A percentile compares a stretch with the other conserved stretches of the same genome.
Evolutionary conservation across 2,329 filamentous ascomycete species (phyloP).

Genomic region (Myriosclerotinia curreyana): DNA sequence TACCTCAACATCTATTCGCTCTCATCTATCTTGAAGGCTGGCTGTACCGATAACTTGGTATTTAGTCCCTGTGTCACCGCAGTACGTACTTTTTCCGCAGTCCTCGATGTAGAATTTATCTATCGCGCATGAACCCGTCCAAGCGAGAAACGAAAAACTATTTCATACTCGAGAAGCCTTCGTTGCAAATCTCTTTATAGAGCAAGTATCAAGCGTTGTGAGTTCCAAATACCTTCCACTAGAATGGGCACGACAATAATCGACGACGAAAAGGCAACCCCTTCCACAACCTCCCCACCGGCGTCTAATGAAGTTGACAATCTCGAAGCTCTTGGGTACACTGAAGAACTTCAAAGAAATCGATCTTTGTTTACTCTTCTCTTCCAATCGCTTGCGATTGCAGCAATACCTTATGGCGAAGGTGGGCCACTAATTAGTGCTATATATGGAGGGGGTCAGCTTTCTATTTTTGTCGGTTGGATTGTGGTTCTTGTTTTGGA

Average conservation of each 20-base stretch:
- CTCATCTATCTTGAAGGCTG: not conserved
- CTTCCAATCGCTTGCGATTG: slow-evolving; percentile 60
- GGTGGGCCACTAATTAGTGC: slow-evolving; percentile 37
- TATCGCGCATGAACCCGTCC: not conserved
- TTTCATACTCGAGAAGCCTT: not conserved
- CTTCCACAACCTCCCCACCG: slow-evolving; percentile 14
- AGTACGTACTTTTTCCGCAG: not conserved
- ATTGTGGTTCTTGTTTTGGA: slow-evolving; percentile 52
- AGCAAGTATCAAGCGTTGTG: not conserved
- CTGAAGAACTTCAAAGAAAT: slow-evolving; percentile 55
- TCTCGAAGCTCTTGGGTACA: slow-evolving; percentile 50
- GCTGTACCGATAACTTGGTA: not conserved
- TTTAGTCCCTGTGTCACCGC: not conserved
- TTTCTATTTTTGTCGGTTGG: slow-evolving; percentile 57
- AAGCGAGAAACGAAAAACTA: not conserved
- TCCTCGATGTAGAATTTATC: not conserved
- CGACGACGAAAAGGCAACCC: slow-evolving; percentile 23
- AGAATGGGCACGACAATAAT: not conserved
- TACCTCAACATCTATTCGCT: not conserved
- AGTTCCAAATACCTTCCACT: not conserved
- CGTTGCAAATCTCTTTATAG: not conserved
- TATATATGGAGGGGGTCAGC: slow-evolving; percentile 44
- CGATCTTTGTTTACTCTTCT: slow-evolving; percentile 58
- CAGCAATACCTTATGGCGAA: slow-evolving; percentile 55
- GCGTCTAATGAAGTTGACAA: slow-evolving; percentile 29